Evolutionary conservation across 2,329 filamentous ascomycete species (phyloP).

Genomic region (Grosmannia serpens): DNA sequence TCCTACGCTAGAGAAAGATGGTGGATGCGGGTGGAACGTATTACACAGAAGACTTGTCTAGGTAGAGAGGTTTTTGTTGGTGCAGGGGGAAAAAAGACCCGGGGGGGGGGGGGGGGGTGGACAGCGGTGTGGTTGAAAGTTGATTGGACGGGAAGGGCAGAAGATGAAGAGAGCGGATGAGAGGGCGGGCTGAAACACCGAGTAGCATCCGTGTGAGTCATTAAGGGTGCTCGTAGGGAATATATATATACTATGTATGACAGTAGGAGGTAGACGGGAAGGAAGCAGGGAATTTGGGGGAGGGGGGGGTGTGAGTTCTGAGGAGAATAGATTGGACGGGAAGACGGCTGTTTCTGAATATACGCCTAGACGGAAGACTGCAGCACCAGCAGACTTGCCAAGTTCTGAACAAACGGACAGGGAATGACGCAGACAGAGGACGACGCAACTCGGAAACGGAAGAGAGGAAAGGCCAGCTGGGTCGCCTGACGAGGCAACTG

Average conservation of each 20-base stretch:
- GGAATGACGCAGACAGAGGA: not conserved
- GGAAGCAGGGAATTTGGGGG: not conserved
- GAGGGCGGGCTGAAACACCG: not conserved
- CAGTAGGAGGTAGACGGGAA: not conserved
- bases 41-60: constrained; percentile 12
- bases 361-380: not conserved
- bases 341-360: not conserved
- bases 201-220: not conserved
- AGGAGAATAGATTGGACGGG: not conserved
- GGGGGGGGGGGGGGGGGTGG: not conserved
- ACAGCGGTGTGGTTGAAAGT: not conserved
- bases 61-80: constrained; percentile 19
- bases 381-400: not conserved
- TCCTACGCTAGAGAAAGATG: not conserved
- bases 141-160: not conserved
- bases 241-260: no score
- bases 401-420: not conserved
- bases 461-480: not conserved
- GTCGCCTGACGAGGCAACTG: not conserved
- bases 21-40: not conserved
- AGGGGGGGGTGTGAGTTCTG: not conserved
- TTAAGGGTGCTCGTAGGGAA: not conserved
- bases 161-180: not conserved
- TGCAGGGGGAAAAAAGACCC: not conserved
- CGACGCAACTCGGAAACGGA: not conserved